phyloP scores from a whole-genome alignment of 768 basidiomycete genomes.

The Lactarius vividus region DNA sequence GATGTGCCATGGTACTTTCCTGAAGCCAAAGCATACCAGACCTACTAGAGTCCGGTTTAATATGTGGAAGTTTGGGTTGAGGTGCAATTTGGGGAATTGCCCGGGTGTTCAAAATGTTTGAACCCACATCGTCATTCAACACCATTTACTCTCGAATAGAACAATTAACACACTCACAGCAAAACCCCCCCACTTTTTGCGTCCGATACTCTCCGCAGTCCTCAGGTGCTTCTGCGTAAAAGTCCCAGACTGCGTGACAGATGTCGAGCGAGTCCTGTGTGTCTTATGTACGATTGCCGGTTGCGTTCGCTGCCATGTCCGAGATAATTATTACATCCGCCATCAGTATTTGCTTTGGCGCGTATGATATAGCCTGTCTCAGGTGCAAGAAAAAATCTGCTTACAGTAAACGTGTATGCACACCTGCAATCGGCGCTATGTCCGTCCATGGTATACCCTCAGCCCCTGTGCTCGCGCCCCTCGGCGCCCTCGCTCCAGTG shows the following conservation, averaged over 20 bases:
- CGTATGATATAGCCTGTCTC: slow-evolving; percentile 44
- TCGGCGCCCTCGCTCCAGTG: slow-evolving; percentile 7
- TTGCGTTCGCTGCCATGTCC: slow-evolving; percentile 86
- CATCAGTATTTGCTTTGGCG: slow-evolving; percentile 34
- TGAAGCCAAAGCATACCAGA: slow-evolving; percentile 76
- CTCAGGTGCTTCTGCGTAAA: slow-evolving; percentile 61
- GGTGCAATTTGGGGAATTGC: slow-evolving; percentile 54
- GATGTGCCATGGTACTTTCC: background rate
- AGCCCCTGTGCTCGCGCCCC: background rate
- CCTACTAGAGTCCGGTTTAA: slow-evolving; percentile 81
- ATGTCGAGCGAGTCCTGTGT: slow-evolving; percentile 68
- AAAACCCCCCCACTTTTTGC: slow-evolving; percentile 49
- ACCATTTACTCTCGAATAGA: slow-evolving; percentile 17
- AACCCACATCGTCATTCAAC: slow-evolving; percentile 46
- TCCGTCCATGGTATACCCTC: slow-evolving; percentile 60
- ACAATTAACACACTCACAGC: slow-evolving; percentile 44
- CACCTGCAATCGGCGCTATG: slow-evolving; percentile 71
- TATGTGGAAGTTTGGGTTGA: slow-evolving; percentile 62
- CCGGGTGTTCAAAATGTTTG: slow-evolving; percentile 84
- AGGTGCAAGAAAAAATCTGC: slow-evolving; percentile 75
- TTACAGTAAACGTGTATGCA: slow-evolving; percentile 66
- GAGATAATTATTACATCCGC: slow-evolving; percentile 86
- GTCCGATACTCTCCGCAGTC: slow-evolving; percentile 42
- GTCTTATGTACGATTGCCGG: slow-evolving; percentile 69
- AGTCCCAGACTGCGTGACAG: slow-evolving; percentile 68